phyloP scores from a whole-genome alignment of 1,284 basidiomycete genomes.

The Moniliophthora roreri region DNA sequence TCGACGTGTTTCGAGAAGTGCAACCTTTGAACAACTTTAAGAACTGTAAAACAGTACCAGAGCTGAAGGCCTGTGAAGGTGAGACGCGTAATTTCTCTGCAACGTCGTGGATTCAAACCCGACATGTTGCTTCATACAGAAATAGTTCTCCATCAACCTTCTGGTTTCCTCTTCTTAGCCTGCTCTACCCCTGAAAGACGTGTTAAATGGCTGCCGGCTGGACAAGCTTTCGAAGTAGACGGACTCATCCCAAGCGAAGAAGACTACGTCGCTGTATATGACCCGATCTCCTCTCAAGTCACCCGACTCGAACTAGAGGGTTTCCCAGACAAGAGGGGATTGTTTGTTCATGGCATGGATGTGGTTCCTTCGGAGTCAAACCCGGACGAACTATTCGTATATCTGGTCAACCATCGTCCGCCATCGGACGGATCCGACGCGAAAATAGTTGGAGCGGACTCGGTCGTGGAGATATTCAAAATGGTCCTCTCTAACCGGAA shows the following conservation, averaged over 20 bases:
- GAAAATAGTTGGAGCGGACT: constrained; percentile 62
- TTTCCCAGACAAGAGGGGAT: constrained; percentile 39
- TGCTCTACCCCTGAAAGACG: constrained; percentile 60
- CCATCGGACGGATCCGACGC: constrained; percentile 35
- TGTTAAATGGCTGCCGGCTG: constrained; percentile 54
- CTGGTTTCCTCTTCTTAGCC: constrained; percentile 66
- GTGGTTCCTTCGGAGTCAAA: constrained; percentile 55
- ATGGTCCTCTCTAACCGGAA: constrained; percentile 43
- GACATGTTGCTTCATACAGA: no score
- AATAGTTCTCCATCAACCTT: constrained; percentile 51
- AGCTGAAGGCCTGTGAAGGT: constrained; percentile 69
- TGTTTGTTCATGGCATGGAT: constrained; percentile 73
- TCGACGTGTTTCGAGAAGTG: constrained; percentile 45
- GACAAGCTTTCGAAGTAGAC: constrained; percentile 43
- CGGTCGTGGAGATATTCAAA: constrained; percentile 70
- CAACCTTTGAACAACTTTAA: constrained; percentile 42
- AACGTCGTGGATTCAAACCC: no score
- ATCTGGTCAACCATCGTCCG: constrained; percentile 66
- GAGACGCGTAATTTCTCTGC: constrained; percentile 16
- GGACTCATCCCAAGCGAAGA: constrained; percentile 43
- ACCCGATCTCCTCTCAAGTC: constrained; percentile 44
- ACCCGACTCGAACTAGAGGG: constrained; percentile 45
- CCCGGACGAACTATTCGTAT: constrained; percentile 57
- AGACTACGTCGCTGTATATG: constrained; percentile 67
- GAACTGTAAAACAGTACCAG: constrained; percentile 44